Evolutionary conservation across 2,329 filamentous ascomycete species (phyloP).

Genomic region (Cladosporium sp.): DNA sequence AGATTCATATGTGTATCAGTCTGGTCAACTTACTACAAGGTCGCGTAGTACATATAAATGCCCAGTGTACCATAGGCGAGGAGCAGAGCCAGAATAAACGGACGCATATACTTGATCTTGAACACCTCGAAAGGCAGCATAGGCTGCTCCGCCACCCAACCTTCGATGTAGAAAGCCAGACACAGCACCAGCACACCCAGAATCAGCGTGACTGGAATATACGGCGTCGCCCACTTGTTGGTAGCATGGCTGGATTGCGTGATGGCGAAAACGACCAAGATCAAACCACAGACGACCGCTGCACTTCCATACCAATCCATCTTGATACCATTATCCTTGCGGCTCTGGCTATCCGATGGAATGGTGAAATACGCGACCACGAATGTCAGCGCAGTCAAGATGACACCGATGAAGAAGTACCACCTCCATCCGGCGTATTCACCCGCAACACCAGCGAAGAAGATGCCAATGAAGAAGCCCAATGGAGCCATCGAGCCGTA

Average conservation of each 20-base stretch:
- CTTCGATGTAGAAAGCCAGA: slow-evolving; percentile 64
- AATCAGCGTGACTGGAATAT: slow-evolving; percentile 62
- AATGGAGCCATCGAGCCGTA: slow-evolving; percentile 50
- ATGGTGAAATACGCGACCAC: slow-evolving; percentile 45
- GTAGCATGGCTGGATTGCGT: slow-evolving; percentile 68
- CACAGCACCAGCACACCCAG: slow-evolving; percentile 57
- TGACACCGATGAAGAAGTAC: slow-evolving; percentile 64
- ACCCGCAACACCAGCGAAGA: slow-evolving; percentile 57
- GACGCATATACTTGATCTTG: slow-evolving; percentile 62
- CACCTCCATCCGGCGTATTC: slow-evolving; percentile 56
- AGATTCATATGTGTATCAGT: neutral
- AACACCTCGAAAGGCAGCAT: slow-evolving; percentile 68
- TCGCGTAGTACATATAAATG: slow-evolving; percentile 65
- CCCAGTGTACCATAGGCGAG: slow-evolving; percentile 66
- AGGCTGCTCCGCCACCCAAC: slow-evolving; percentile 63
- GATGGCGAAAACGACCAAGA: slow-evolving; percentile 69
- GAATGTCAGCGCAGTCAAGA: slow-evolving; percentile 45
- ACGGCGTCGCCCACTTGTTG: slow-evolving; percentile 66
- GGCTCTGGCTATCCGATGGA: slow-evolving; percentile 43
- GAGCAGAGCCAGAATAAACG: slow-evolving; percentile 56
- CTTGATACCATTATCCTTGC: slow-evolving; percentile 36
- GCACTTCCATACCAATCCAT: slow-evolving; percentile 67
- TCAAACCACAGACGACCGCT: slow-evolving; percentile 59
- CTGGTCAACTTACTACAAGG: slow-evolving; percentile 54
- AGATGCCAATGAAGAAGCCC: slow-evolving; percentile 59